Percentiles rank a stretch among this genome's conserved stretches.
phyloP scores from a whole-genome alignment of 306 rosid genomes.

The Cyamopsis tetragonoloba region DNA sequence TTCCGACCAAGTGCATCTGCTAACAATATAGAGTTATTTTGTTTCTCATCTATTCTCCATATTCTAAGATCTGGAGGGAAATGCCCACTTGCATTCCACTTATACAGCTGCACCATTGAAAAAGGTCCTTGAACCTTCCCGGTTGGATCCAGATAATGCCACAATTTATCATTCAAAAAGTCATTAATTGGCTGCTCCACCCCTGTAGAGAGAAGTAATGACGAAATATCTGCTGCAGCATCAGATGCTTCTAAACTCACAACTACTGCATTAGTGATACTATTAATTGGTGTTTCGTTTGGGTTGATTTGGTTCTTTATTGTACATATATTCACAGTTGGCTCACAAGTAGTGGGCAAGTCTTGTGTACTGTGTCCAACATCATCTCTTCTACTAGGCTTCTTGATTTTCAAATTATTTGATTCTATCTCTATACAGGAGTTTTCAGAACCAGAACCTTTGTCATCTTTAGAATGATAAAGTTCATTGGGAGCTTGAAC shows the following conservation, averaged over 20 bases:
- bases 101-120: constrained; percentile 52
- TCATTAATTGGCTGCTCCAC: constrained; percentile 33
- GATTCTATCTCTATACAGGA: constrained; percentile 45
- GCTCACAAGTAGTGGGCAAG: constrained; percentile 24
- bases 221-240: constrained; percentile 32
- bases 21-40: constrained; percentile 44
- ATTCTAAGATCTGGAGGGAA: constrained; percentile 66
- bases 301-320: constrained; percentile 26
- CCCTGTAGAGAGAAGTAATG: constrained; percentile 35
- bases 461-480: constrained; percentile 38
- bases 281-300: constrained; percentile 26
- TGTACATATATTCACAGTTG: constrained; percentile 22
- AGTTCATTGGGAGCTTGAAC: constrained; percentile 34
- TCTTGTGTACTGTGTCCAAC: constrained; percentile 29
- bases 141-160: constrained; percentile 80
- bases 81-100: constrained; percentile 50
- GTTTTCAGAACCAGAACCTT: constrained; percentile 36
- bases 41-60: constrained; percentile 64
- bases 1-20: constrained; percentile 48
- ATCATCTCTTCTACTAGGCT: constrained; percentile 21
- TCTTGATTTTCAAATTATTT: constrained; percentile 31
- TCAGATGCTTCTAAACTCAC: constrained; percentile 31
- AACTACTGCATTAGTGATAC: constrained; percentile 32
- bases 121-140: constrained; percentile 85
- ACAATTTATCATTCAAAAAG: constrained; percentile 38